Evolutionary conservation across 768 basidiomycete species (phyloP).

Genomic region (Cubamyces sp.): DNA sequence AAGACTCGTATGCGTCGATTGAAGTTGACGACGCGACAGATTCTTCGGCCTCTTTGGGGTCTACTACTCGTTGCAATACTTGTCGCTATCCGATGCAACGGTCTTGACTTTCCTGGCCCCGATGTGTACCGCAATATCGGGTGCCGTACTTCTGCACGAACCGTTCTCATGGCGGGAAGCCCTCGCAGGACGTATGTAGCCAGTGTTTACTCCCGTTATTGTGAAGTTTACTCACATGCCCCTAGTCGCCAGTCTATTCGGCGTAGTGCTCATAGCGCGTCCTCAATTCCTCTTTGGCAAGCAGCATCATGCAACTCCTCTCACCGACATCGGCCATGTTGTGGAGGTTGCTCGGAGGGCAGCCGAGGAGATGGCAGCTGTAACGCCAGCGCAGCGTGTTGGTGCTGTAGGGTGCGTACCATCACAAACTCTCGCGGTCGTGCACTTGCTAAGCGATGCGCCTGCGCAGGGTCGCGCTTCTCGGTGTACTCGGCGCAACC

Average conservation of each 20-base stretch:
- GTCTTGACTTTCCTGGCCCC: conserved; percentile 79
- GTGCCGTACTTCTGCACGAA: conserved; percentile 66
- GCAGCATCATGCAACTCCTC: conserved; percentile 11
- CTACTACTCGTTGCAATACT: conserved; percentile 74
- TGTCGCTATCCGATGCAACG: conserved; percentile 78
- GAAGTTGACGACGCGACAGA: conserved; percentile 38
- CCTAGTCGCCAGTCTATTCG: conserved; percentile 66
- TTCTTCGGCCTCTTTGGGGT: conserved; percentile 74
- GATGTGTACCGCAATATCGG: conserved; percentile 63
- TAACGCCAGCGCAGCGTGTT: conserved; percentile 46
- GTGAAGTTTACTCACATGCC: not conserved
- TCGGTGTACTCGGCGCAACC: conserved; percentile 68
- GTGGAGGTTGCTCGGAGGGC: conserved; percentile 17
- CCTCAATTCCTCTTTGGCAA: conserved; percentile 74
- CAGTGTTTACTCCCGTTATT: not conserved
- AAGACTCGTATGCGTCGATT: conserved; percentile 7
- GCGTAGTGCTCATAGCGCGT: conserved; percentile 81
- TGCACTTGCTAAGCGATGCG: not conserved
- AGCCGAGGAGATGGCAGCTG: conserved; percentile 12
- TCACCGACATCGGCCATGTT: not conserved
- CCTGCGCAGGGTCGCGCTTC: conserved; percentile 53
- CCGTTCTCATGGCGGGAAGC: conserved; percentile 56
- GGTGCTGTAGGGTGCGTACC: conserved; percentile 58
- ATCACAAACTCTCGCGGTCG: not conserved
- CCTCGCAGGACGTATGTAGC: conserved; percentile 51